Percentiles rank a stretch among this genome's conserved stretches.
phyloP scores from a whole-genome alignment of 495 filamentous ascomycete species.

The Trichoderma gamsii region DNA sequence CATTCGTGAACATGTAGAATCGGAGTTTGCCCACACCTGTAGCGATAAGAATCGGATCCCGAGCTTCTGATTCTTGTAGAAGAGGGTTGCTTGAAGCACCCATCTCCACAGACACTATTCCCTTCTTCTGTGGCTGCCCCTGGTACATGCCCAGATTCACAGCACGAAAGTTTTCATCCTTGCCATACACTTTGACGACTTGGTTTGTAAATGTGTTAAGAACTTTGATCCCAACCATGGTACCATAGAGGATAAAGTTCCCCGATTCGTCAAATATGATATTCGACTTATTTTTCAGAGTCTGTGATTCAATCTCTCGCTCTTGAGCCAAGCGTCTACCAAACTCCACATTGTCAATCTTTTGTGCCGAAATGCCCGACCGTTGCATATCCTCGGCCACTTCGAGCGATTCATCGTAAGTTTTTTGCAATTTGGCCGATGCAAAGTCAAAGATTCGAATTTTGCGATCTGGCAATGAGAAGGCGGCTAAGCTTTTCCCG shows the following conservation, averaged over 20 bases:
- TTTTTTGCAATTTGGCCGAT: slow-evolving; percentile 78
- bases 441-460: slow-evolving; percentile 90
- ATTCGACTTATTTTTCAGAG: slow-evolving; percentile 66
- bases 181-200: slow-evolving; percentile 78
- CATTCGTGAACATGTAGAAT: slow-evolving; percentile 98
- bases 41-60: slow-evolving; percentile 81
- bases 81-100: slow-evolving; percentile 90
- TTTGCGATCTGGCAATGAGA: slow-evolving; percentile 90
- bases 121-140: slow-evolving; percentile 87
- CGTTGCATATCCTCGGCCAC: slow-evolving; percentile 92
- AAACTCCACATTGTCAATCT: slow-evolving; percentile 85
- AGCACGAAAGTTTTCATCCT: slow-evolving; percentile 80
- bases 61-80: slow-evolving; percentile 81
- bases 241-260: slow-evolving; percentile 91
- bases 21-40: slow-evolving; percentile 84
- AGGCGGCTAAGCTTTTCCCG: slow-evolving; percentile 75
- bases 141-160: slow-evolving; percentile 87
- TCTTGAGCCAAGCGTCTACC: slow-evolving; percentile 83
- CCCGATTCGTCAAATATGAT: slow-evolving; percentile 94
- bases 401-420: slow-evolving; percentile 86
- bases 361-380: slow-evolving; percentile 71
- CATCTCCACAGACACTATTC: slow-evolving; percentile 93
- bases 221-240: slow-evolving; percentile 83
- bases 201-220: slow-evolving; percentile 92
- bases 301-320: slow-evolving; percentile 65